Conservation (phyloP, 257 asterid genomes). For the Rehmannia glutinosa region DNA sequence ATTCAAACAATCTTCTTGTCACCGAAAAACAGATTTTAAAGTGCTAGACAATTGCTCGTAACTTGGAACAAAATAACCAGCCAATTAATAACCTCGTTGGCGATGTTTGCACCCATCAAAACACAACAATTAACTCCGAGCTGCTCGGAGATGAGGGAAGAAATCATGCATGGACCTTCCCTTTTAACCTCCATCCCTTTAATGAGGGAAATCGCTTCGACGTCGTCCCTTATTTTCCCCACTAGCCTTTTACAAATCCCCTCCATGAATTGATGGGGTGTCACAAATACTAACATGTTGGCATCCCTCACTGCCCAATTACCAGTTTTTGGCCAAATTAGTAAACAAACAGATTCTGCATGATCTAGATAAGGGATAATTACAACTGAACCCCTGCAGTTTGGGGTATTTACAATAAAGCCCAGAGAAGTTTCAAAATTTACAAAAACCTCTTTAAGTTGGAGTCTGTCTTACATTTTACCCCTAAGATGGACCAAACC, state of each 20-base stretch:
- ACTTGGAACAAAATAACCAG: not conserved
- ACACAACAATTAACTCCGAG: constrained; percentile 74
- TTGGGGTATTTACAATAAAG: no score
- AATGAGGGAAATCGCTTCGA: constrained; percentile 69
- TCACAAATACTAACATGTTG: constrained; percentile 78
- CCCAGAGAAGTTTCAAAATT: no score
- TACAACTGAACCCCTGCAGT: no score
- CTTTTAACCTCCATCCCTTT: constrained; percentile 86
- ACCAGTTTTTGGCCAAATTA: not conserved
- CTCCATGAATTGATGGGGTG: constrained; percentile 55
- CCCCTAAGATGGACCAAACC: no score
- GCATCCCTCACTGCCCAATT: constrained; percentile 66
- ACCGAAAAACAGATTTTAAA: not conserved
- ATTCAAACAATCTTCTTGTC: not conserved
- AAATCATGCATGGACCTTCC: constrained; percentile 52
- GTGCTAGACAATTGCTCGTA: not conserved
- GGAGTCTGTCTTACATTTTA: no score
- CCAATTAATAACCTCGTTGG: constrained; percentile 56
- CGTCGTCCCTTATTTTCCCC: constrained; percentile 59
- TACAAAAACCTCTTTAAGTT: no score
- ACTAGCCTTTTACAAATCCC: constrained; percentile 46
- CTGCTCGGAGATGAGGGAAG: constrained; percentile 47
- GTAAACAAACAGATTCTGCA: no score
- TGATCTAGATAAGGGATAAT: no score
- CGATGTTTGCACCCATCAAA: constrained; percentile 89